Conservation (phyloP, 1,284 basidiomycete species). For the Exsudoporus floridanus region DNA sequence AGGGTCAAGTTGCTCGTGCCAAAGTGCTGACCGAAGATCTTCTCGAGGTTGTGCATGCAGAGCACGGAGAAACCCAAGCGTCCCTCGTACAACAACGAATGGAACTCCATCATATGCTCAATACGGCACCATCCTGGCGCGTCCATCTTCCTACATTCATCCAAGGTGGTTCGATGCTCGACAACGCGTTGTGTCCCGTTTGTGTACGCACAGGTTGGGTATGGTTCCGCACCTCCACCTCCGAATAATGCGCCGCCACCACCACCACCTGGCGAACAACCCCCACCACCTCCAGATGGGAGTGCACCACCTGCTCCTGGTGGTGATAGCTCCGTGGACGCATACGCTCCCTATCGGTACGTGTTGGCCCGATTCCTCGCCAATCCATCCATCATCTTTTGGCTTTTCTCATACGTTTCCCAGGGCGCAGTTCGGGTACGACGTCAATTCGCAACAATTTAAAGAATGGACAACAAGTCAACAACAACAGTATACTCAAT, state of each 20-base stretch:
- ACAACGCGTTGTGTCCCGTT: background rate
- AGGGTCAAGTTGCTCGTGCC: constrained; percentile 82
- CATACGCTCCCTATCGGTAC: constrained; percentile 72
- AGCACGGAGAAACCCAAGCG: constrained; percentile 78
- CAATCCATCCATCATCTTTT: background rate
- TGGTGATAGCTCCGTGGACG: constrained; percentile 53
- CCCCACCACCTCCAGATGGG: constrained; percentile 56
- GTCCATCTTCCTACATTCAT: constrained; percentile 32
- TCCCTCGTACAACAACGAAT: constrained; percentile 70
- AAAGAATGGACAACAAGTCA: constrained; percentile 75
- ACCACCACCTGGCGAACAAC: constrained; percentile 60
- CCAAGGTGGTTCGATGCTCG: background rate
- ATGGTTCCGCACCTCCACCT: constrained; percentile 64
- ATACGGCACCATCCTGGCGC: constrained; percentile 61
- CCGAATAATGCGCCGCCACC: constrained; percentile 60
- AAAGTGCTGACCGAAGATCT: constrained; percentile 89
- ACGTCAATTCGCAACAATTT: constrained; percentile 79
- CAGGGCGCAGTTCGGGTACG: constrained; percentile 88
- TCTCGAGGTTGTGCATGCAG: constrained; percentile 78
- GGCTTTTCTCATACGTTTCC: background rate
- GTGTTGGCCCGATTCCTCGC: constrained; percentile 15
- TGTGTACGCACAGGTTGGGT: constrained; percentile 16
- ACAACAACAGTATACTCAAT: constrained; percentile 70
- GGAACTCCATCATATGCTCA: constrained; percentile 79
- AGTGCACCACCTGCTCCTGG: constrained; percentile 37